phyloP scores from a whole-genome alignment of 2,329 filamentous ascomycete species.

The Fusarium illudens region DNA sequence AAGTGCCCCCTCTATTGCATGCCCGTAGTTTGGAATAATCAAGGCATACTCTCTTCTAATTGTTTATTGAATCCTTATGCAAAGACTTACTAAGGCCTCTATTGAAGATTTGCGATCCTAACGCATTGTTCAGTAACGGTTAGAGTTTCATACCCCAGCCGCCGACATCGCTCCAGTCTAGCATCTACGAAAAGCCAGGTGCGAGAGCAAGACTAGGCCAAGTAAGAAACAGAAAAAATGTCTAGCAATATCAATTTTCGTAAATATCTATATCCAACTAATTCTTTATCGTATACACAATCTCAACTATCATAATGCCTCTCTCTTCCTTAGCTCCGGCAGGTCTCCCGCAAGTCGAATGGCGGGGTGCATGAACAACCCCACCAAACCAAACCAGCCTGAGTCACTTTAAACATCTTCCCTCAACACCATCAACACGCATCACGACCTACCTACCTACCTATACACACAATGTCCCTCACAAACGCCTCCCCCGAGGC shows the following conservation, averaged over 20 bases:
- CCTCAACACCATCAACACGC: background rate
- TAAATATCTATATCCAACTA: background rate
- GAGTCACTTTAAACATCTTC: background rate
- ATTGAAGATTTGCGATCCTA: no score
- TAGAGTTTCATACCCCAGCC: background rate
- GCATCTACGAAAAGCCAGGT: background rate
- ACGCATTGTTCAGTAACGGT: background rate
- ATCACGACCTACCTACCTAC: no score
- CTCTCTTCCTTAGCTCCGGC: background rate
- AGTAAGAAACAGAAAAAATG: background rate
- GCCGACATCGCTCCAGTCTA: conserved; percentile 19
- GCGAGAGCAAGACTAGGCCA: background rate
- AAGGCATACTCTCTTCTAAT: no score
- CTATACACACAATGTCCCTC: conserved; percentile 79
- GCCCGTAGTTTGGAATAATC: no score
- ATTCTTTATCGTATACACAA: no score
- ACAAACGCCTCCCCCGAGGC: conserved; percentile 83
- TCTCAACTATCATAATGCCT: background rate
- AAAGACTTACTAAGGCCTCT: no score
- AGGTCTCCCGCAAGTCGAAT: conserved; percentile 20
- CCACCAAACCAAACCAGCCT: conserved; percentile 28
- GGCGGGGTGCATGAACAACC: conserved; percentile 38
- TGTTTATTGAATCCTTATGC: no score
- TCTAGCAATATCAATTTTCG: background rate
- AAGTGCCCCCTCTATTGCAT: no score